Percentiles rank a stretch among this genome's conserved stretches.
Conservation (phyloP, 1,139 yeast genomes). For the Suhomyces chickasaworum region DNA sequence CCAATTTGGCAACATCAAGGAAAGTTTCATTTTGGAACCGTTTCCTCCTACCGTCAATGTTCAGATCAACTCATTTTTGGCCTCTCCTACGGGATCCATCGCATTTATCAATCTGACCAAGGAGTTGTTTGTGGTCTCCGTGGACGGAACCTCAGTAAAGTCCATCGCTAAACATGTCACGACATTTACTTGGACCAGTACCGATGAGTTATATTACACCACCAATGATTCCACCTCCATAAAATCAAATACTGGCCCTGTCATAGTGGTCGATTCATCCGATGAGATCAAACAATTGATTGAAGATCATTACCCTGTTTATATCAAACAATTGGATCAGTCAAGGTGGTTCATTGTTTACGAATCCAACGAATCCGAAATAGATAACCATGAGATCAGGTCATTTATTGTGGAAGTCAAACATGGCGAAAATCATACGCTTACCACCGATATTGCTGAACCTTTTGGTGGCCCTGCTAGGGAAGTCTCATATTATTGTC, state of each 20-base stretch:
- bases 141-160: background rate
- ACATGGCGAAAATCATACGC: slow-evolving; percentile 15
- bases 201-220: slow-evolving; percentile 2
- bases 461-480: slow-evolving; percentile 58
- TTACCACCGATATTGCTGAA: slow-evolving; percentile 54
- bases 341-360: slow-evolving; percentile 27
- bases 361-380: slow-evolving; percentile 22
- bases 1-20: too few relatives aligned
- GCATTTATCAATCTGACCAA: background rate
- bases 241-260: background rate
- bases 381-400: slow-evolving; percentile 25
- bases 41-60: background rate
- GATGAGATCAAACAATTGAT: slow-evolving; percentile 8
- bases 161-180: background rate
- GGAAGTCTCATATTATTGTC: slow-evolving; percentile 49
- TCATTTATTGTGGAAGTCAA: slow-evolving; percentile 19
- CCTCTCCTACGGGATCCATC: background rate
- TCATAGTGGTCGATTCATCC: slow-evolving; percentile 6
- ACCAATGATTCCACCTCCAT: slow-evolving; percentile 5
- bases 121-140: background rate
- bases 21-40: too few relatives aligned
- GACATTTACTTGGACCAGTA: slow-evolving; percentile 2
- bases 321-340: slow-evolving; percentile 9
- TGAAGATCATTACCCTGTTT: slow-evolving; percentile 9
- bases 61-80: background rate